Conservation (phyloP, 2,329 filamentous ascomycete species). For the Phialemoniopsis sp. region DNA sequence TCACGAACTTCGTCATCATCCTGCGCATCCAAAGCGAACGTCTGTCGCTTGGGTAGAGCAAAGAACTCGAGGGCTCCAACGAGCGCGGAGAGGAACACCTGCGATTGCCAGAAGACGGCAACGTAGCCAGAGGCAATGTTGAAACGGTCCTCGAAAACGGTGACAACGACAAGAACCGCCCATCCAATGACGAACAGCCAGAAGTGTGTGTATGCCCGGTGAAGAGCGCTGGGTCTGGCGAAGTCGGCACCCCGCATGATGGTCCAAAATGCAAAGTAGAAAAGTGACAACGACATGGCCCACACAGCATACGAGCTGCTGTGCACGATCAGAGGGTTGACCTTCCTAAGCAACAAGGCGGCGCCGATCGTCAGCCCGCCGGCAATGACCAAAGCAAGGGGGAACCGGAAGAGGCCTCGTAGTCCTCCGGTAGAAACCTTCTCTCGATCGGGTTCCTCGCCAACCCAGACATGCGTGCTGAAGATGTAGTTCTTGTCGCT, state of each 20-base stretch:
- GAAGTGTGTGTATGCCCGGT: constrained; percentile 73
- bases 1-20: constrained; percentile 41
- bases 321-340: constrained; percentile 90
- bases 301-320: constrained; percentile 85
- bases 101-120: constrained; percentile 74
- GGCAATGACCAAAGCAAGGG: constrained; percentile 67
- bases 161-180: constrained; percentile 65
- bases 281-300: constrained; percentile 80
- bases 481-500: constrained; percentile 88
- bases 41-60: constrained; percentile 65
- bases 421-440: constrained; percentile 66
- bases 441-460: constrained; percentile 57
- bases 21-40: constrained; percentile 58
- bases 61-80: constrained; percentile 80
- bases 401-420: constrained; percentile 81
- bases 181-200: constrained; percentile 82
- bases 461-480: constrained; percentile 52
- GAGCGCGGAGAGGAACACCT: constrained; percentile 68
- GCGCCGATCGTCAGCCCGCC: constrained; percentile 66
- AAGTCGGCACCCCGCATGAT: constrained; percentile 74
- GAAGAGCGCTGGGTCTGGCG: constrained; percentile 79
- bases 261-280: constrained; percentile 79
- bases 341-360: constrained; percentile 71
- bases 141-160: constrained; percentile 72
- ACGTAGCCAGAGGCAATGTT: constrained; percentile 75